Conservation (phyloP, 257 asterid genomes). For the Penstemon davidsonii region DNA sequence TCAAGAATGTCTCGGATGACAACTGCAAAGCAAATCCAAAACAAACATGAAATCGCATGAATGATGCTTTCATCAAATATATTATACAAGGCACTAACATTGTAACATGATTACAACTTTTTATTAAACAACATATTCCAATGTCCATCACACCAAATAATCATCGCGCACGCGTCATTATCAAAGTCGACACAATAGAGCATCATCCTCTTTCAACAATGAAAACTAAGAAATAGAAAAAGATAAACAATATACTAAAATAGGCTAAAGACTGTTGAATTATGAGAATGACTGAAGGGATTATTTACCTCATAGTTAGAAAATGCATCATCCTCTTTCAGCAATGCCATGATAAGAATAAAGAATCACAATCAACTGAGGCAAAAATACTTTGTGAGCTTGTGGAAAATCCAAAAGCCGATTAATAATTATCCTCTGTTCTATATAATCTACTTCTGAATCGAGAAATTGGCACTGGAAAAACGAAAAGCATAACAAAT, state of each 20-base stretch:
- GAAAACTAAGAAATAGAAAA: background rate
- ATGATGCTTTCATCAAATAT: background rate
- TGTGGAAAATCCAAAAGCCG: too few relatives aligned
- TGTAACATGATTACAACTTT: too few relatives aligned
- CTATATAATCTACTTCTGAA: too few relatives aligned
- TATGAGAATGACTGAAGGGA: background rate
- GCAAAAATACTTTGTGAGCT: background rate
- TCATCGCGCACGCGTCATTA: too few relatives aligned
- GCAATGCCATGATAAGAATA: slow-evolving; percentile 42
- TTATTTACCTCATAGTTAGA: slow-evolving; percentile 51
- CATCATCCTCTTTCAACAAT: background rate
- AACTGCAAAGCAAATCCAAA: slow-evolving; percentile 46
- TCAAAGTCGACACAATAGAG: too few relatives aligned
- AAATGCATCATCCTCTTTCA: slow-evolving; percentile 43
- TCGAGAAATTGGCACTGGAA: too few relatives aligned
- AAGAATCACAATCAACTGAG: slow-evolving; percentile 15
- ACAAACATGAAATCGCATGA: background rate
- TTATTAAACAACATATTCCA: too few relatives aligned
- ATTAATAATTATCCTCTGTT: too few relatives aligned
- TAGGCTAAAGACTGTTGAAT: background rate
- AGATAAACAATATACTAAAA: background rate
- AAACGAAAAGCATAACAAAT: too few relatives aligned
- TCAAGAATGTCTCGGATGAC: slow-evolving; percentile 66
- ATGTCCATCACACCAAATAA: too few relatives aligned
- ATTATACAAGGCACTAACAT: background rate